Evolutionary conservation across 768 basidiomycete species (phyloP).

Genomic region (Suillus decipiens): DNA sequence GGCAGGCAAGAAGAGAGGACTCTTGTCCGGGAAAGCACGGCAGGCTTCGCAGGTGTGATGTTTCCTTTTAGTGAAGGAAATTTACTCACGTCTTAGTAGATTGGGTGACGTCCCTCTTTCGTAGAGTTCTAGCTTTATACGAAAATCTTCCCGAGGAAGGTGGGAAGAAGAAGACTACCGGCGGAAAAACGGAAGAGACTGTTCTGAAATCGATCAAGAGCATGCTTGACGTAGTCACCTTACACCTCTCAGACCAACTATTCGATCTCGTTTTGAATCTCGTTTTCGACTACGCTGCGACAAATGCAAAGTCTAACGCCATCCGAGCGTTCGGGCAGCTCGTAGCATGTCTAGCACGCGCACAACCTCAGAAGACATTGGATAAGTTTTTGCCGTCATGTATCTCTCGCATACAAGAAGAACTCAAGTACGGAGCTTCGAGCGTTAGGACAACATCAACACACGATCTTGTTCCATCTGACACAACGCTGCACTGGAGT

Average conservation of each 20-base stretch:
- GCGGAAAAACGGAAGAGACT: constrained; percentile 78
- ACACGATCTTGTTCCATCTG: constrained; percentile 73
- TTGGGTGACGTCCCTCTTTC: constrained; percentile 79
- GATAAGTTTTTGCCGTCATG: constrained; percentile 82
- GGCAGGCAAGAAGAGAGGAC: constrained; percentile 69
- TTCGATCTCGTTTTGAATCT: constrained; percentile 87
- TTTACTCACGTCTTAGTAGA: constrained; percentile 41
- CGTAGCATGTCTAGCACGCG: constrained; percentile 79
- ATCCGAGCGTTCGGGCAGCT: constrained; percentile 89
- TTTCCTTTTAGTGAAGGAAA: not conserved
- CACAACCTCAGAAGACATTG: constrained; percentile 73
- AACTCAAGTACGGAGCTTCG: constrained; percentile 89
- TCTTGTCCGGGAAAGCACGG: constrained; percentile 75
- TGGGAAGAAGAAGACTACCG: constrained; percentile 81
- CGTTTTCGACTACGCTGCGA: constrained; percentile 84
- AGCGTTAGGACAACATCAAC: constrained; percentile 79
- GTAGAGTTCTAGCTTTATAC: constrained; percentile 78
- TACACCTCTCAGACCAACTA: constrained; percentile 61
- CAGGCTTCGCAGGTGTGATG: constrained; percentile 68
- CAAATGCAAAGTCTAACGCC: constrained; percentile 89
- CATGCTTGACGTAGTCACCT: constrained; percentile 79
- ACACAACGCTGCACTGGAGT: constrained; percentile 95
- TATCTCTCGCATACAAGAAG: constrained; percentile 73
- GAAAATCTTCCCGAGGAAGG: constrained; percentile 96
- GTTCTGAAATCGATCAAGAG: constrained; percentile 79